Conservation (phyloP, 2,329 filamentous ascomycete species). For the Apiospora pterosperma region DNA sequence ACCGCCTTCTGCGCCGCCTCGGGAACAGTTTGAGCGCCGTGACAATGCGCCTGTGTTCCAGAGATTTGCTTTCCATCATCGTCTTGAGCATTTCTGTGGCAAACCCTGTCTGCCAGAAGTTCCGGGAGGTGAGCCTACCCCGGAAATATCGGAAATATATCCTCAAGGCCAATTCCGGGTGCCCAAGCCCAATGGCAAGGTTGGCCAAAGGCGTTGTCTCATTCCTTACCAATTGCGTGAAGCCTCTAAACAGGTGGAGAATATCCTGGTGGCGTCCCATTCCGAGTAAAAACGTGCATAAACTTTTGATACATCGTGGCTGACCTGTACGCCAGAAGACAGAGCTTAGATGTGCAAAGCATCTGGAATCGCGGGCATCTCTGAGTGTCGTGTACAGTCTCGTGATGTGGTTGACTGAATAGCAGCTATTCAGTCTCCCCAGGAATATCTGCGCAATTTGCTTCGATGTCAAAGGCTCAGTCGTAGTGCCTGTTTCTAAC, state of each 20-base stretch:
- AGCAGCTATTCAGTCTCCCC: conserved; percentile 12
- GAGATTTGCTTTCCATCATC: conserved; percentile 12
- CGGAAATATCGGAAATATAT: conserved; percentile 15
- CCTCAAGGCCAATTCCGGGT: conserved; percentile 20
- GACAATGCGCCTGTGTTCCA: conserved; percentile 9
- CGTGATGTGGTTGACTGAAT: conserved; percentile 9
- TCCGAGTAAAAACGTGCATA: conserved; percentile 18
- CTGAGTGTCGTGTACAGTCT: conserved; percentile 7
- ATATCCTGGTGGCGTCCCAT: conserved; percentile 22
- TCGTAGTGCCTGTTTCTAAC: conserved; percentile 17
- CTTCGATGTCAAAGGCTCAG: conserved; percentile 12
- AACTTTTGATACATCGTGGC: conserved; percentile 12
- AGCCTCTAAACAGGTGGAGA: conserved; percentile 13
- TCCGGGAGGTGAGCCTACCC: conserved; percentile 5
- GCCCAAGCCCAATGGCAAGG: conserved; percentile 18
- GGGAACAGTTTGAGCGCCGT: conserved; percentile 12
- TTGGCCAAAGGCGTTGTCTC: conserved; percentile 14
- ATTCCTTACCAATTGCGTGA: conserved; percentile 11
- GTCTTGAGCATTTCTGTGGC: conserved; percentile 15
- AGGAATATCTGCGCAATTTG: conserved; percentile 24
- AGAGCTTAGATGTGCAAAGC: conserved; percentile 12
- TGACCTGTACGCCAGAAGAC: conserved; percentile 19
- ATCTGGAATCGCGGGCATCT: not conserved
- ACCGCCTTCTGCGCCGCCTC: not conserved
- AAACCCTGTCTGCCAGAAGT: conserved; percentile 20